phyloP scores from a whole-genome alignment of 2,329 filamentous ascomycete genomes.

The Sordariomycetes sp. region DNA sequence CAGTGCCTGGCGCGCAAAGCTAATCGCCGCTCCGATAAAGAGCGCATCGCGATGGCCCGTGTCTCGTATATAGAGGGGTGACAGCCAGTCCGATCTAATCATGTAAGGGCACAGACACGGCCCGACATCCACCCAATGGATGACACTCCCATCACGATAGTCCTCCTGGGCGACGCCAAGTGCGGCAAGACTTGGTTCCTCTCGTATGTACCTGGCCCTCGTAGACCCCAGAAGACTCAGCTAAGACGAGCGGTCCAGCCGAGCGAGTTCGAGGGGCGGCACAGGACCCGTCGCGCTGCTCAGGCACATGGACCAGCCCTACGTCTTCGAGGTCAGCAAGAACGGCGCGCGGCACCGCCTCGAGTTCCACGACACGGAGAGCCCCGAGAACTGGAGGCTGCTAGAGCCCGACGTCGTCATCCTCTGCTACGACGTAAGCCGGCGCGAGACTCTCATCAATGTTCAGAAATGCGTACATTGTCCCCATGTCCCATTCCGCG shows the following conservation, averaged over 20 bases:
- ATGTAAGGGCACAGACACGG: background rate
- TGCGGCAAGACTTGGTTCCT: conserved; percentile 50
- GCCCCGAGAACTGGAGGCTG: conserved; percentile 44
- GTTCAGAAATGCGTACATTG: conserved; percentile 38
- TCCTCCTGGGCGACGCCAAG: conserved; percentile 44
- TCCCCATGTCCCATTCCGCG: background rate
- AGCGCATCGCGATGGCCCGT: background rate
- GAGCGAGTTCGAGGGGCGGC: conserved; percentile 33
- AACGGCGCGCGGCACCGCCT: conserved; percentile 29
- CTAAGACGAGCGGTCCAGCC: conserved; percentile 18
- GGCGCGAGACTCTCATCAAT: conserved; percentile 42
- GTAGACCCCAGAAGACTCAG: background rate
- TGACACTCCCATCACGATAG: conserved; percentile 32
- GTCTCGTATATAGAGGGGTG: background rate
- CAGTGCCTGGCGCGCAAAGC: background rate
- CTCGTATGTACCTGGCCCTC: conserved; percentile 28
- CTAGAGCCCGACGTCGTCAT: conserved; percentile 43
- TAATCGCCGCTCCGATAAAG: background rate
- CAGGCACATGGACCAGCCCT: conserved; percentile 46
- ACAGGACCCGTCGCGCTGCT: conserved; percentile 32
- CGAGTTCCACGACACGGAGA: conserved; percentile 46
- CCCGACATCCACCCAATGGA: conserved; percentile 24
- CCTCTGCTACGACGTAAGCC: conserved; percentile 49
- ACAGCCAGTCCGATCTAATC: background rate
- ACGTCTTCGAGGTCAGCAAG: conserved; percentile 38